Evolutionary conservation across 345 rosid species (phyloP), one percentile per base, ranked within the genome.

Genomic region (Bruguiera gymnorhiza): DNA sequence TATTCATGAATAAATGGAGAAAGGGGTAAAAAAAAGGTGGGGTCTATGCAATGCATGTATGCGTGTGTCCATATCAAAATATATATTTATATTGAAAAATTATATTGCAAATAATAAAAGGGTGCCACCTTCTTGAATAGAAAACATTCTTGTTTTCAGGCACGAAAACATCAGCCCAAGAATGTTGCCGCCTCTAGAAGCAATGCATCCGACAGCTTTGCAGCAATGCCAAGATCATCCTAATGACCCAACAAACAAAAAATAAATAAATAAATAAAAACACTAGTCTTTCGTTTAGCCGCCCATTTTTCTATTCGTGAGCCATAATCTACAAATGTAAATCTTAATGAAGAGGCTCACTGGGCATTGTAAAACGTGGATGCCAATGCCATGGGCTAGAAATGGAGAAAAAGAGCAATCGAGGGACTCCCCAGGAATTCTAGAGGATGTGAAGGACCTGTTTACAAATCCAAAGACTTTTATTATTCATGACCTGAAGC

Each of bases 331-430:
- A 2, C 1, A 34, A 61, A 34, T 13, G 20, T 26, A 63, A 26
- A 23, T 36, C 34, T 7, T 50, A 21, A 46, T 8, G 24, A 50
- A 13, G 9, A 59, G 27, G 73, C 81, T 80, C 77, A 95, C 97
- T 0, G 97, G 97, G 79, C 99, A 90, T 48, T 90, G 96, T 81
- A 95, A 95, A 77, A 89, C 86, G 78, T 95, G 97, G 83, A 90
- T 75, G 71, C 9, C 37, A 8, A 7, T 34, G 37, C 97, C 97
- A 48, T 88, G 85, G 69, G 82, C 66, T 75, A 85, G 84, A 76
- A 83, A 58, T 3, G 89, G 68, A 48, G 82, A 79, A 62, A 79
- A 31, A 55, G 89, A 81, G 59, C 81, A 80, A 77, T 75, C 79
- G 58, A 73, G 67, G 69, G 84, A 73, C 66, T 84, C 83, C 55